A percentile compares a stretch with the other conserved stretches of the same genome.
Evolutionary conservation across 2,329 filamentous ascomycete genomes (phyloP).

Genomic region (Trichoderma asperellum): DNA sequence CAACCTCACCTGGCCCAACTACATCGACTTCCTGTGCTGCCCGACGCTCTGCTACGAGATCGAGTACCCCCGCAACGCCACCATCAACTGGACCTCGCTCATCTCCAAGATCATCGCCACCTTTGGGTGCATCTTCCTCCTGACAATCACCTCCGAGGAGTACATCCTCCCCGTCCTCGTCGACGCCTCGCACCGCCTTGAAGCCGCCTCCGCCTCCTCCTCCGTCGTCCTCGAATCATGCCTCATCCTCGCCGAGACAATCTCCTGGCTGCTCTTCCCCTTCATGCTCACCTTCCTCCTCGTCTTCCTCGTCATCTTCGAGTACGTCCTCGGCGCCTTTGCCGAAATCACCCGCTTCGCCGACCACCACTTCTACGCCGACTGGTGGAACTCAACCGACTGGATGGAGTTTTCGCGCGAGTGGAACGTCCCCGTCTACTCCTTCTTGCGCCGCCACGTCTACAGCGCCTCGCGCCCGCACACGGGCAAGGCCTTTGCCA

Average conservation of each 20-base stretch:
- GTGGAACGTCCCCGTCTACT: constrained; percentile 98
- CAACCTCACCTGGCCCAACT: constrained; percentile 84
- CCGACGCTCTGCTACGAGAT: constrained; percentile 97
- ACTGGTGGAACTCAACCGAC: constrained; percentile 78
- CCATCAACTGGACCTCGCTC: constrained; percentile 79
- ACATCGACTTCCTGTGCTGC: constrained; percentile 83
- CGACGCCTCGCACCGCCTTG: constrained; percentile 65
- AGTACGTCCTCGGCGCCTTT: constrained; percentile 92
- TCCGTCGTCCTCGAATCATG: constrained; percentile 64
- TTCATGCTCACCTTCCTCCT: constrained; percentile 96
- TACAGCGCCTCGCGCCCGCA: constrained; percentile 80
- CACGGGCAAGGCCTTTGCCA: constrained; percentile 77
- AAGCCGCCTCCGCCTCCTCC: constrained; percentile 40
- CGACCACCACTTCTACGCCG: constrained; percentile 88
- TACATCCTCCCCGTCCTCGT: constrained; percentile 90
- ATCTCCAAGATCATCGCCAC: constrained; percentile 85
- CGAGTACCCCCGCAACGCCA: constrained; percentile 81
- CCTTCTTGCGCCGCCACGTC: constrained; percentile 92
- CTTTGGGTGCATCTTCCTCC: constrained; percentile 94
- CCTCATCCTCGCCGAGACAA: constrained; percentile 84
- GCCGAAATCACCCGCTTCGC: constrained; percentile 93
- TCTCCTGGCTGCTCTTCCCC: constrained; percentile 89
- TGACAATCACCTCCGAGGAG: constrained; percentile 89
- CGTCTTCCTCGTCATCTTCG: constrained; percentile 97
- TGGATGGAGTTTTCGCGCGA: constrained; percentile 96